Evolutionary conservation across 2,329 filamentous ascomycete species (phyloP).

Genomic region (Pleoardoris graminearum): DNA sequence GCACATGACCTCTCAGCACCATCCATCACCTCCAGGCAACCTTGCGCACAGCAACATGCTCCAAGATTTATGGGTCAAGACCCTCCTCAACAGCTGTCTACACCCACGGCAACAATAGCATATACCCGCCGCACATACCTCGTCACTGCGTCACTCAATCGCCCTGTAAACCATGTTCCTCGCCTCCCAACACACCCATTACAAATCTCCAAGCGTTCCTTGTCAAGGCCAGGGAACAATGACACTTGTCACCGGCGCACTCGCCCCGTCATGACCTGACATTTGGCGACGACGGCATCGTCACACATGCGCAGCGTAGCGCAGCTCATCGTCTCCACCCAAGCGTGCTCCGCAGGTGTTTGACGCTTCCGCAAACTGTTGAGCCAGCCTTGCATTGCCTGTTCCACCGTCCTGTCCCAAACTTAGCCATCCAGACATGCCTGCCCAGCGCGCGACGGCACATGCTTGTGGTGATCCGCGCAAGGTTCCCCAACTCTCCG

Average conservation of each 20-base stretch:
- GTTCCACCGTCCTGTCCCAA: too few relatives aligned
- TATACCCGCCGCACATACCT: background rate
- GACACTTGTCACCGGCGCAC: too few relatives aligned
- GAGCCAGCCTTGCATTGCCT: slow-evolving; percentile 1
- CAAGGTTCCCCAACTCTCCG: background rate
- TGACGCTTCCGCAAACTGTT: slow-evolving; percentile 1
- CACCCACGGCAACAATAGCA: too few relatives aligned
- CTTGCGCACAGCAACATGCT: background rate
- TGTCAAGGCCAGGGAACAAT: background rate
- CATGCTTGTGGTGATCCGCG: background rate
- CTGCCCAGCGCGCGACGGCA: too few relatives aligned
- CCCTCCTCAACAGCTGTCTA: too few relatives aligned
- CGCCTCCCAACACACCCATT: background rate
- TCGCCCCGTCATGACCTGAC: background rate
- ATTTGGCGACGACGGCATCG: background rate
- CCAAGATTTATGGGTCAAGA: too few relatives aligned
- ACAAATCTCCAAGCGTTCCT: background rate
- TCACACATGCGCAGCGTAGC: background rate
- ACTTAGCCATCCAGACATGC: too few relatives aligned
- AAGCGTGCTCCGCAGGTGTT: background rate
- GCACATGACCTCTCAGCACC: background rate
- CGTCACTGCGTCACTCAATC: background rate
- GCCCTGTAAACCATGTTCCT: background rate
- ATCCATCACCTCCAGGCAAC: background rate
- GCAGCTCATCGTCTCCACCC: too few relatives aligned